A percentile compares a stretch with the other conserved stretches of the same genome.
Conservation (phyloP, 371 early-diverging fungal genomes). For the Mortierella sp. region DNA sequence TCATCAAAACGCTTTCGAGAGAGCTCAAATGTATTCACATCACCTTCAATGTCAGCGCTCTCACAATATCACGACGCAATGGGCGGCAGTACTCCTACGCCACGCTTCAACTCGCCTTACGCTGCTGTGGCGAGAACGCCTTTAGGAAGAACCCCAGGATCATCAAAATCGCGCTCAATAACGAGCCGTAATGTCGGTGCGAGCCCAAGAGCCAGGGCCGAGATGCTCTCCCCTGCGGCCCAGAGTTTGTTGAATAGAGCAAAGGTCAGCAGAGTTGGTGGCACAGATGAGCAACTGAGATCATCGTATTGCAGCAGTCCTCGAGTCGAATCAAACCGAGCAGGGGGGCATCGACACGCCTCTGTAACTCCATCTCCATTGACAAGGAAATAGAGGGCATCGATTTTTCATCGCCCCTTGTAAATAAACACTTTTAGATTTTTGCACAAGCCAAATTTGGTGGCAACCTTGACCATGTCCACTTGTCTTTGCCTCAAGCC, state of each 20-base stretch:
- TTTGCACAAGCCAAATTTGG: not conserved
- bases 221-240: constrained; percentile 51
- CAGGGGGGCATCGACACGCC: not conserved
- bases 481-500: not conserved
- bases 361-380: constrained; percentile 38
- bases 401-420: not conserved
- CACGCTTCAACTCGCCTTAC: constrained; percentile 42
- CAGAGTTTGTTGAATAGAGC: constrained; percentile 27
- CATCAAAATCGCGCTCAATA: constrained; percentile 5
- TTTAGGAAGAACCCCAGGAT: constrained; percentile 15
- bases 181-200: constrained; percentile 27
- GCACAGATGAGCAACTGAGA: constrained; percentile 41
- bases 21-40: constrained; percentile 38
- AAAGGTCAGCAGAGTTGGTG: constrained; percentile 12
- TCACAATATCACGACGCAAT: constrained; percentile 36
- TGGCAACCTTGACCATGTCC: not conserved
- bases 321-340: not conserved
- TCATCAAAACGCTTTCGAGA: constrained; percentile 70
- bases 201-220: constrained; percentile 40
- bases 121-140: constrained; percentile 17
- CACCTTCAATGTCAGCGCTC: constrained; percentile 43
- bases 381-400: not conserved
- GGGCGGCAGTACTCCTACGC: constrained; percentile 46
- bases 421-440: not conserved
- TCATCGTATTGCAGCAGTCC: constrained; percentile 34